Evolutionary conservation across 805 yeast genomes (phyloP).

Genomic region (Lipomyces oligophaga): DNA sequence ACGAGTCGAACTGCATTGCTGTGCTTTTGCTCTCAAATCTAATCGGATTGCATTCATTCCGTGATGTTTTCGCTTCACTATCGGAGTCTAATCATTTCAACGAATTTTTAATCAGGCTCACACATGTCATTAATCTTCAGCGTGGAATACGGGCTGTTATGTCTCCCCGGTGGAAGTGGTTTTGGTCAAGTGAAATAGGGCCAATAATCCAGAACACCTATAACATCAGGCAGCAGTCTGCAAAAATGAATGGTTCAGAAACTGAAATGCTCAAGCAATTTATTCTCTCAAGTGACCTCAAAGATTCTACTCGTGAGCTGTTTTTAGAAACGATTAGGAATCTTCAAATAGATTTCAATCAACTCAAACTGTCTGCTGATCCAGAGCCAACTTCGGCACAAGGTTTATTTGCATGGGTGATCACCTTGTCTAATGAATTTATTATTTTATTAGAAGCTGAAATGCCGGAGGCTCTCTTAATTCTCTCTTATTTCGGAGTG

Average conservation of each 20-base stretch:
- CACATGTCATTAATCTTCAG: background rate
- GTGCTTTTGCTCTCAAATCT: background rate
- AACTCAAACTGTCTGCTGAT: background rate
- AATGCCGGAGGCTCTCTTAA: constrained; percentile 1
- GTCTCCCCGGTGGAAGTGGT: background rate
- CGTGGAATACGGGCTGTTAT: background rate
- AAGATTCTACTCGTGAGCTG: background rate
- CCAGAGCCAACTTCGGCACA: background rate
- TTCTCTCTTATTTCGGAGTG: background rate
- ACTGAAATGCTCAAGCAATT: background rate
- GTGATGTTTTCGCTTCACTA: background rate
- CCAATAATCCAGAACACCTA: background rate
- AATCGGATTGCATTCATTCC: background rate
- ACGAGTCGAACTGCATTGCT: constrained; percentile 1
- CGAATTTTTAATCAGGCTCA: background rate
- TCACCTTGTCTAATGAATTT: background rate
- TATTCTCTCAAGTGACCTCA: background rate
- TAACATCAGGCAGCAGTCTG: background rate
- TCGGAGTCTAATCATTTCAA: background rate
- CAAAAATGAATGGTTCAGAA: background rate
- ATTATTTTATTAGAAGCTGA: background rate
- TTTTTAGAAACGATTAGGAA: background rate
- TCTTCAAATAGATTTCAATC: background rate
- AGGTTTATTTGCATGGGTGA: background rate
- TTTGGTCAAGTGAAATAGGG: background rate